phyloP scores from a whole-genome alignment of 257 asterid genomes.

The Ocimum tenuiflorum region DNA sequence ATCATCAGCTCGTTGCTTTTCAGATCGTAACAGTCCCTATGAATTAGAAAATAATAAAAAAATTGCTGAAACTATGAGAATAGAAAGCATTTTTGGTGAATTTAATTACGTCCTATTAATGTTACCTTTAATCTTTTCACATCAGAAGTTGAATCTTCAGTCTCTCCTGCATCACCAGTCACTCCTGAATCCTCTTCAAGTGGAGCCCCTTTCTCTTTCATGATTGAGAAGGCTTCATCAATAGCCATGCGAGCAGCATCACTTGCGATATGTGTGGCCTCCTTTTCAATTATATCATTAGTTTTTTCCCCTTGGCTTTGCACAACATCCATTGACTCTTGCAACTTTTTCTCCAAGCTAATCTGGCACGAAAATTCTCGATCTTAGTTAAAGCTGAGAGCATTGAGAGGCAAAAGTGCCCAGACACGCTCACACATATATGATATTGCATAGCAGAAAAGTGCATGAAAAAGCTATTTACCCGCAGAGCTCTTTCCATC shows the following conservation, averaged over 20 bases:
- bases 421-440: too few relatives aligned
- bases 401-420: slow-evolving; percentile 1
- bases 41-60: slow-evolving; percentile 2
- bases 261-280: slow-evolving; percentile 7
- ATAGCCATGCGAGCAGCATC: slow-evolving; percentile 44
- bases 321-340: slow-evolving; percentile 40
- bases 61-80: slow-evolving; percentile 14
- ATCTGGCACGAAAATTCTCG: slow-evolving; percentile 41
- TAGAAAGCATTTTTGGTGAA: background rate
- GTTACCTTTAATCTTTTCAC: slow-evolving; percentile 65
- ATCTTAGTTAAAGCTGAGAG: slow-evolving; percentile 14
- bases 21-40: slow-evolving; percentile 54
- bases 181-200: slow-evolving; percentile 43
- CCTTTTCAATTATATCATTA: background rate
- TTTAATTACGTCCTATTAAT: slow-evolving; percentile 16
- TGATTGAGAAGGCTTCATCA: slow-evolving; percentile 56
- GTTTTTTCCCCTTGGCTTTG: slow-evolving; percentile 52
- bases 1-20: slow-evolving; percentile 66
- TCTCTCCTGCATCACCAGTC: slow-evolving; percentile 39
- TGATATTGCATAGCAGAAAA: background rate
- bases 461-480: slow-evolving; percentile 30
- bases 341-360: slow-evolving; percentile 63
- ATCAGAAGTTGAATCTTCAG: slow-evolving; percentile 41
- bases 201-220: slow-evolving; percentile 38
- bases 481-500: slow-evolving; percentile 73